A percentile compares a stretch with the other conserved stretches of the same genome.
Evolutionary conservation across 805 yeast genomes (phyloP).

Genomic region (Suhomyces sp.): DNA sequence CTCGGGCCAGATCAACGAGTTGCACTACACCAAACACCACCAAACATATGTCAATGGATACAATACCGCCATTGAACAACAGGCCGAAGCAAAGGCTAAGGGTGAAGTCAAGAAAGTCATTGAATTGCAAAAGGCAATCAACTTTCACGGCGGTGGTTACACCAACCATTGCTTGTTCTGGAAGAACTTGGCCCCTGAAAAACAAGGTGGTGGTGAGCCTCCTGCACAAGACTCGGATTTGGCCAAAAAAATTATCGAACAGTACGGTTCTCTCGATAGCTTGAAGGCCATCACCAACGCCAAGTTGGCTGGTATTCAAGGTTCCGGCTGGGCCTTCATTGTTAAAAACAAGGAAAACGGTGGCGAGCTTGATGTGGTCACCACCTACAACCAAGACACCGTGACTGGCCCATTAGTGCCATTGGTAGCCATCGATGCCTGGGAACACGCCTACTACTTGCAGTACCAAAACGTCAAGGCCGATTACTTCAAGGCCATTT

Average conservation of each 20-base stretch:
- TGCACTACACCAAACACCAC: conserved; percentile 88
- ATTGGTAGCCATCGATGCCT: conserved; percentile 85
- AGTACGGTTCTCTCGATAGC: conserved; percentile 72
- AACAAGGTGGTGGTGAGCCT: conserved; percentile 72
- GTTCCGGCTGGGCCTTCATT: conserved; percentile 94
- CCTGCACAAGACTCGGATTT: conserved; percentile 54
- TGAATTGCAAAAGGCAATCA: conserved; percentile 69
- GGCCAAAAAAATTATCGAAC: conserved; percentile 53
- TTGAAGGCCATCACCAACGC: conserved; percentile 60
- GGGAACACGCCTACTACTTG: conserved; percentile 96
- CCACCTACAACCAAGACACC: conserved; percentile 85
- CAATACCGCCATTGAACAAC: conserved; percentile 74
- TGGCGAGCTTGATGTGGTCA: conserved; percentile 74
- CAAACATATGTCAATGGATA: conserved; percentile 87
- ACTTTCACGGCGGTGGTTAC: conserved; percentile 92
- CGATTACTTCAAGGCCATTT: conserved; percentile 89
- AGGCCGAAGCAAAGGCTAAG: conserved; percentile 57
- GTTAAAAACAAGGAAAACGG: conserved; percentile 71
- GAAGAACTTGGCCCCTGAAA: conserved; percentile 79
- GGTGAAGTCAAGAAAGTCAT: conserved; percentile 60
- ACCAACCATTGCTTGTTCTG: conserved; percentile 84
- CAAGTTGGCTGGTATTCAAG: conserved; percentile 78
- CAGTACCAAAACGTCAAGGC: conserved; percentile 90
- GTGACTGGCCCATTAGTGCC: conserved; percentile 69
- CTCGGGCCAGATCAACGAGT: conserved; percentile 80